Conservation (phyloP, 495 filamentous ascomycete species). For the Lepraria neglecta region DNA sequence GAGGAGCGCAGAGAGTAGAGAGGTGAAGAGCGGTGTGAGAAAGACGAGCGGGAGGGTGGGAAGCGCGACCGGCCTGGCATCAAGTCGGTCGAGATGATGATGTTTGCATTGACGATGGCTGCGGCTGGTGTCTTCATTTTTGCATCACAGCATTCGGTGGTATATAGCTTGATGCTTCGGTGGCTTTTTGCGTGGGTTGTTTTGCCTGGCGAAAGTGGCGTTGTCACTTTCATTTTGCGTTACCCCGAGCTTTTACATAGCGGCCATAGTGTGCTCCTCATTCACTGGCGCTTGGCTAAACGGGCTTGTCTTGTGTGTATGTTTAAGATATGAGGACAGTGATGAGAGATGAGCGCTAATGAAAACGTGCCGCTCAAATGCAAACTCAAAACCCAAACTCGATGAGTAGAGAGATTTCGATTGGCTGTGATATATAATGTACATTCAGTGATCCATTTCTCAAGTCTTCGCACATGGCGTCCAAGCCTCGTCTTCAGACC, state of each 20-base stretch:
- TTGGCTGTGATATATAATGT: background rate
- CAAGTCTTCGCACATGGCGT: too few species aligned
- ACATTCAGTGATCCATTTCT: too few species aligned
- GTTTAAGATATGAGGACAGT: background rate
- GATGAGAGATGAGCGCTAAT: constrained; percentile 13
- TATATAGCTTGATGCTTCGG: constrained; percentile 3
- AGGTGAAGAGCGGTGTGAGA: constrained; percentile 60
- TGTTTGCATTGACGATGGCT: constrained; percentile 1
- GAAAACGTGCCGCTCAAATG: constrained; percentile 8
- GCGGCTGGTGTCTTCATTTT: background rate
- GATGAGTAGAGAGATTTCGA: background rate
- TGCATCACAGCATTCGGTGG: constrained; percentile 1
- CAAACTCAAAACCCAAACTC: background rate
- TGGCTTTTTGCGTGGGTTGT: background rate
- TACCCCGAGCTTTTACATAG: constrained; percentile 3
- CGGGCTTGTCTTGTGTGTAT: background rate
- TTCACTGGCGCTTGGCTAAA: constrained; percentile 16
- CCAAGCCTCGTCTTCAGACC: background rate
- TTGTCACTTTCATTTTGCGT: background rate
- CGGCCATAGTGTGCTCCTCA: constrained; percentile 6
- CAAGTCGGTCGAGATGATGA: constrained; percentile 27
- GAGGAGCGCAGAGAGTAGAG: constrained; percentile 48
- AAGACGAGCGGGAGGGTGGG: constrained; percentile 94
- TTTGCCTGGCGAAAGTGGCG: background rate
- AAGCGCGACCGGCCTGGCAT: constrained; percentile 49